phyloP scores from a whole-genome alignment of 129 eudicot species.

The Pseudognaphalium luteoalbum region DNA sequence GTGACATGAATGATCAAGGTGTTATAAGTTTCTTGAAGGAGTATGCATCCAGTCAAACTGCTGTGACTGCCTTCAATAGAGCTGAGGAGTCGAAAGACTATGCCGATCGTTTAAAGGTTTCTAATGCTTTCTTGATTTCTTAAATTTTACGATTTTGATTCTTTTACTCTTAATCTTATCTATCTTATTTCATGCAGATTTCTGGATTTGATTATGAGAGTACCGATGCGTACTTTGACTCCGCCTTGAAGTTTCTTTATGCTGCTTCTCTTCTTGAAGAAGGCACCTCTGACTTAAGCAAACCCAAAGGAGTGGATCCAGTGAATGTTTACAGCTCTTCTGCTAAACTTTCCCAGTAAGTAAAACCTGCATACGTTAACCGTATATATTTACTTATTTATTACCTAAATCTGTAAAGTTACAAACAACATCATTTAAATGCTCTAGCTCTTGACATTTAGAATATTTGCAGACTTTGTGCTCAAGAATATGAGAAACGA shows the following conservation, averaged over 20 bases:
- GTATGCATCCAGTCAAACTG: slow-evolving; percentile 44
- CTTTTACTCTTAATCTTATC: neutral
- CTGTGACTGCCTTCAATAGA: slow-evolving; percentile 56
- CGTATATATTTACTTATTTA: neutral
- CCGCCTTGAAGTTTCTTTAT: slow-evolving; percentile 74
- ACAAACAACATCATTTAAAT: slow-evolving; percentile 1
- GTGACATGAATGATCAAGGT: slow-evolving; percentile 29
- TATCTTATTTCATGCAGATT: slow-evolving; percentile 38
- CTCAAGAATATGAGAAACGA: slow-evolving; percentile 63
- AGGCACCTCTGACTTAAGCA: slow-evolving; percentile 40
- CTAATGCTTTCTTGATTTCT: neutral
- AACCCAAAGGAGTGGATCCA: slow-evolving; percentile 48
- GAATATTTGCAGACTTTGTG: slow-evolving; percentile 63
- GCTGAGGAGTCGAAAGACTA: slow-evolving; percentile 62
- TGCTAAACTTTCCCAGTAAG: slow-evolving; percentile 80
- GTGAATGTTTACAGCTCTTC: slow-evolving; percentile 49
- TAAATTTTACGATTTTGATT: neutral
- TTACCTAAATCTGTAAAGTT: neutral
- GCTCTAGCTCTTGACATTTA: slow-evolving; percentile 22
- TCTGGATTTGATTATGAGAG: slow-evolving; percentile 72
- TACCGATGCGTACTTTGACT: slow-evolving; percentile 63
- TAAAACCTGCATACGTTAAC: slow-evolving; percentile 2
- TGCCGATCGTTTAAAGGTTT: slow-evolving; percentile 81
- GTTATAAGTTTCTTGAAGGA: slow-evolving; percentile 46
- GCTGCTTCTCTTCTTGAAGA: slow-evolving; percentile 80